Evolutionary conservation across 2,329 filamentous ascomycete genomes (phyloP).

Genomic region (Elsinoe australis): DNA sequence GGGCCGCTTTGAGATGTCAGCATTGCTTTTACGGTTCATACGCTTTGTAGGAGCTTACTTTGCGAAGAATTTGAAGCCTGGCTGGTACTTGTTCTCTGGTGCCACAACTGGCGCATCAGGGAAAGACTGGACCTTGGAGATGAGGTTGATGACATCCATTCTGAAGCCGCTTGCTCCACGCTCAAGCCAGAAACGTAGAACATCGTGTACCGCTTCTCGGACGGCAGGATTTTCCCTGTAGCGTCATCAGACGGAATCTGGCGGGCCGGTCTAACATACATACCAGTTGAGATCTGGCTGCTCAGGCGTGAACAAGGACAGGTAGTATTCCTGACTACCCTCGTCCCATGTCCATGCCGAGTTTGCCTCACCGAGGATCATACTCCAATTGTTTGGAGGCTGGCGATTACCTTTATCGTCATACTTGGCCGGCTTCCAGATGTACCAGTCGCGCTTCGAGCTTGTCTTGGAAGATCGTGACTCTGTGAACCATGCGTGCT

Average conservation of each 20-base stretch:
- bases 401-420: conserved; percentile 46
- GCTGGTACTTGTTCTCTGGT: conserved; percentile 38
- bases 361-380: conserved; percentile 34
- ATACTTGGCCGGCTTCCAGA: conserved; percentile 54
- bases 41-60: conserved; percentile 29
- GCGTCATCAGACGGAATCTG: background rate
- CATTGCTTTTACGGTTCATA: background rate
- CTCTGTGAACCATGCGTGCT: conserved; percentile 53
- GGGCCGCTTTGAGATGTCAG: conserved; percentile 35
- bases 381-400: conserved; percentile 51
- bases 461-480: conserved; percentile 45
- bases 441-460: conserved; percentile 55
- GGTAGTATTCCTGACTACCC: conserved; percentile 40
- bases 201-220: conserved; percentile 39
- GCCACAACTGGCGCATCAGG: conserved; percentile 38
- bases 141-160: conserved; percentile 44
- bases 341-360: conserved; percentile 42
- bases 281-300: conserved; percentile 44
- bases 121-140: conserved; percentile 39
- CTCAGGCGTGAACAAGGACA: conserved; percentile 40
- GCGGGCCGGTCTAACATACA: background rate
- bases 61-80: conserved; percentile 44
- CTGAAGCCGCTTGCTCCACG: conserved; percentile 42
- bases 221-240: conserved; percentile 35
- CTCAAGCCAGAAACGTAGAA: conserved; percentile 43